Evolutionary conservation across 1,284 basidiomycete genomes (phyloP), one percentile per base, ranked within the genome.

Genomic region (Prillingera fragicola): DNA sequence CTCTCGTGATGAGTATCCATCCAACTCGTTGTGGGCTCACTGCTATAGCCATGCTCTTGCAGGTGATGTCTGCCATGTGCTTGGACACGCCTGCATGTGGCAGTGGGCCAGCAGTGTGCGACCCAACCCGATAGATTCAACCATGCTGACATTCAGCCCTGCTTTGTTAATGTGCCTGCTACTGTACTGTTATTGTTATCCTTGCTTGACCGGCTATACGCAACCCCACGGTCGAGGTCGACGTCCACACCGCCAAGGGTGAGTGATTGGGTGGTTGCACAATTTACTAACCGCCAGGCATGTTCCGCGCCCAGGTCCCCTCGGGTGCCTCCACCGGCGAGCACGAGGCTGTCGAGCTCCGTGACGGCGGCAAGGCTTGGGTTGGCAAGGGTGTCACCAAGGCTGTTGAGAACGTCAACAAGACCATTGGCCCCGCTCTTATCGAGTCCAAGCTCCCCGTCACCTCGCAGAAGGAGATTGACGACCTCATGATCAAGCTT

Each of bases 281-380:
- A 13, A 26, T 23, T 44, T 15, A 6, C 25, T 15, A 27, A 32
- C 33, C 19, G 2, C 9, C 55, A 94, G 92, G 94, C 56, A 84
- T 83, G 61, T 98, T 85, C 85, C 85, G 89, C 57, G 88, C 90
- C 55, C 82, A 89, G 56, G 95, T 98, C 35, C 95, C 95, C 45
- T 97, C 92, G 48, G 95, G 95, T 72, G 95, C 95, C 39, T 98
- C 94, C 50, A 98, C 94, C 48, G 95, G 95, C 78, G 78, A 90
- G 60, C 90, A 98, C 75, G 95, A 99, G 76, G 95, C 95, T 56
- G 89, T 95, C 45, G 95, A 99, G 77, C 85, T 98, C 70, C 89
- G 95, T 61, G 95, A 99, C 75, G 86, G 85, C 55, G 94, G 92
- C 78, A 94, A 94, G 76, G 75, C 76, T 62, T 99, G 96, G 73